Evolutionary conservation across 305 asterid species (phyloP).

Genomic region (Solanum aculeatissimum): DNA sequence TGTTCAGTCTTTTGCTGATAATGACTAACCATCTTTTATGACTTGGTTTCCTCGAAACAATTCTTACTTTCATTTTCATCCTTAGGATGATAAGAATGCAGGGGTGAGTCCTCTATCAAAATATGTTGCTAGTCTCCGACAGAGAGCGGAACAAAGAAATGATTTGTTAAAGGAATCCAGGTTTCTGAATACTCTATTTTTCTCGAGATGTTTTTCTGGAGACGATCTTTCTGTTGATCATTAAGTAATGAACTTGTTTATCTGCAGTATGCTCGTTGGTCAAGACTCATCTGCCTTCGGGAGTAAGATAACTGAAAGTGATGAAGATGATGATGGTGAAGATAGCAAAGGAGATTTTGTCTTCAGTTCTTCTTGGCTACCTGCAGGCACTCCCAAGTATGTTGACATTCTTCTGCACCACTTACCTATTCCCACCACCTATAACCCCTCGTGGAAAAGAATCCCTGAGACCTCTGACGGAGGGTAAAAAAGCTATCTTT

Average conservation of each 20-base stretch:
- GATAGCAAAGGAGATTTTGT: constrained; percentile 28
- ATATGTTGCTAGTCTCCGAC: constrained; percentile 45
- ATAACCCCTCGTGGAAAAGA: neutral
- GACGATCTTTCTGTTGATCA: neutral
- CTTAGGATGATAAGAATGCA: constrained; percentile 48
- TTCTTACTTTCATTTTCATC: neutral
- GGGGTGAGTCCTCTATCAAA: constrained; percentile 61
- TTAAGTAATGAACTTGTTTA: neutral
- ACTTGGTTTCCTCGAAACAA: neutral
- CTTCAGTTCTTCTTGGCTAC: constrained; percentile 33
- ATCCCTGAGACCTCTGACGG: neutral
- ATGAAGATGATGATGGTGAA: constrained; percentile 39
- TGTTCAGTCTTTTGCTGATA: neutral
- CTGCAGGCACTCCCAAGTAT: constrained; percentile 44
- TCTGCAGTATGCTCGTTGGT: constrained; percentile 59
- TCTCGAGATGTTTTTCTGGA: neutral
- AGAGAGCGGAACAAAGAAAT: constrained; percentile 56
- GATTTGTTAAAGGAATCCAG: constrained; percentile 59
- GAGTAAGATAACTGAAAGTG: constrained; percentile 18
- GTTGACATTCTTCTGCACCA: constrained; percentile 11
- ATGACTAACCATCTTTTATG: neutral
- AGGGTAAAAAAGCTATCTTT: neutral
- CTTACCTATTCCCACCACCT: neutral
- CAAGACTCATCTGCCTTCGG: constrained; percentile 40
- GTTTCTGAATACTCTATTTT: constrained; percentile 17